phyloP scores from a whole-genome alignment of 148 eudicot genomes.

The Pharnaceum exiguum region DNA sequence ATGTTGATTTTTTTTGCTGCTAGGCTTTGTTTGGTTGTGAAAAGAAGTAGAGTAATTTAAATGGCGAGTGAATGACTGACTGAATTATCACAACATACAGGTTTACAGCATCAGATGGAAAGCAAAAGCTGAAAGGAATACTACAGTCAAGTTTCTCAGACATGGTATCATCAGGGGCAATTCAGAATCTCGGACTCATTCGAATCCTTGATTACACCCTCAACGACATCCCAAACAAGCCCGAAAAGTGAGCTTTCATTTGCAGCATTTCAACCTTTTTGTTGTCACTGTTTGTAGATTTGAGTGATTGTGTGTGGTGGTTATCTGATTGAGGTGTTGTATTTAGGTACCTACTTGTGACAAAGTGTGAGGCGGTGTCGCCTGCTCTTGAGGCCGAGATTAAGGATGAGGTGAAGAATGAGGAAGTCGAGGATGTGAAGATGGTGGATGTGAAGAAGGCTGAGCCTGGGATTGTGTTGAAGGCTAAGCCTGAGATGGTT shows the following conservation, averaged over 20 bases:
- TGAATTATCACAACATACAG: too few relatives aligned
- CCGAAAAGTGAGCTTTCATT: constrained; percentile 61
- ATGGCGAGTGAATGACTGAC: too few relatives aligned
- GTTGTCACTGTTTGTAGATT: neutral
- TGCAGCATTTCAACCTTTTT: neutral
- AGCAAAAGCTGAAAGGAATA: constrained; percentile 62
- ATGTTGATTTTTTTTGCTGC: too few relatives aligned
- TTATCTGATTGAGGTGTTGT: constrained; percentile 2
- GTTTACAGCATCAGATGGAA: constrained; percentile 84
- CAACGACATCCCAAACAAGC: constrained; percentile 71
- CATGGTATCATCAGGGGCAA: constrained; percentile 62
- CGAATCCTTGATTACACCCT: constrained; percentile 66
- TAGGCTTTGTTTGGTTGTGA: too few relatives aligned
- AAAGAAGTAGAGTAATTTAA: too few relatives aligned
- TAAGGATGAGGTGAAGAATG: constrained; percentile 28
- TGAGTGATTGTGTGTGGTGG: neutral
- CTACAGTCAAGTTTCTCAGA: constrained; percentile 62
- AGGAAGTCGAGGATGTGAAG: constrained; percentile 32
- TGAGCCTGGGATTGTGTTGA: constrained; percentile 50
- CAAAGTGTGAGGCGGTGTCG: constrained; percentile 54
- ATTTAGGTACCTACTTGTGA: constrained; percentile 69
- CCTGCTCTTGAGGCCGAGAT: neutral
- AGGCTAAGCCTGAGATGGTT: constrained; percentile 65
- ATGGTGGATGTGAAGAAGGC: constrained; percentile 28
- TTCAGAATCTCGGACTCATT: constrained; percentile 88